Percentiles rank a stretch among this genome's conserved stretches.
phyloP scores from a whole-genome alignment of 2,329 filamentous ascomycete species.

The Talaromyces pinophilus region DNA sequence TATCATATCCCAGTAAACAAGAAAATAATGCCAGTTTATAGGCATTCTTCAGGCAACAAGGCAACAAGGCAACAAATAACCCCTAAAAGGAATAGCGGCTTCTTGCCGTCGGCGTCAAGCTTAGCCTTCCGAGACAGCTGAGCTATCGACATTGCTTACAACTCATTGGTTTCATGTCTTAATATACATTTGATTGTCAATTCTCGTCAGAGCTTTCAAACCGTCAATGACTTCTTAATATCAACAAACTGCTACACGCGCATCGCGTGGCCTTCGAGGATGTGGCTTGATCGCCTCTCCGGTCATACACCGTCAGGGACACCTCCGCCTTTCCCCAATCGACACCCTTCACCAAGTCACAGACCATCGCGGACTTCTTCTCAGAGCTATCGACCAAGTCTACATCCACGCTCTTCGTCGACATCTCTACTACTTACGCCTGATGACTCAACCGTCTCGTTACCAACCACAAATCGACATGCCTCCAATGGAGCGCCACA shows the following conservation, averaged over 20 bases:
- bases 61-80: slow-evolving; percentile 2
- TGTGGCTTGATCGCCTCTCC: slow-evolving; percentile 91
- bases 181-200: neutral
- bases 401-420: slow-evolving; percentile 72
- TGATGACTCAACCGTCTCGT: slow-evolving; percentile 74
- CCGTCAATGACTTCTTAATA: neutral
- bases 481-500: slow-evolving; percentile 67
- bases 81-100: neutral
- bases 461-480: slow-evolving; percentile 63
- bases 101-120: neutral
- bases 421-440: slow-evolving; percentile 71
- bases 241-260: neutral
- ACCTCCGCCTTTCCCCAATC: slow-evolving; percentile 60
- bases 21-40: neutral
- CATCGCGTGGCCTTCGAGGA: slow-evolving; percentile 41
- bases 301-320: slow-evolving; percentile 66
- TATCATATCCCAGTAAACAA: neutral
- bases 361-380: slow-evolving; percentile 70
- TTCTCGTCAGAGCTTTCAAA: too few relatives aligned
- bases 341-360: slow-evolving; percentile 71
- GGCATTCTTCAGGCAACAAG: slow-evolving; percentile 1
- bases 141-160: neutral
- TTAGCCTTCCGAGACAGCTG: neutral
- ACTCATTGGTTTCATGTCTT: neutral
- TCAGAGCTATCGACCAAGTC: slow-evolving; percentile 66